Evolutionary conservation across 495 filamentous ascomycete species (phyloP), one percentile per base, ranked within the genome.

Genomic region (Aspergillus sclerotiicarbonarius): DNA sequence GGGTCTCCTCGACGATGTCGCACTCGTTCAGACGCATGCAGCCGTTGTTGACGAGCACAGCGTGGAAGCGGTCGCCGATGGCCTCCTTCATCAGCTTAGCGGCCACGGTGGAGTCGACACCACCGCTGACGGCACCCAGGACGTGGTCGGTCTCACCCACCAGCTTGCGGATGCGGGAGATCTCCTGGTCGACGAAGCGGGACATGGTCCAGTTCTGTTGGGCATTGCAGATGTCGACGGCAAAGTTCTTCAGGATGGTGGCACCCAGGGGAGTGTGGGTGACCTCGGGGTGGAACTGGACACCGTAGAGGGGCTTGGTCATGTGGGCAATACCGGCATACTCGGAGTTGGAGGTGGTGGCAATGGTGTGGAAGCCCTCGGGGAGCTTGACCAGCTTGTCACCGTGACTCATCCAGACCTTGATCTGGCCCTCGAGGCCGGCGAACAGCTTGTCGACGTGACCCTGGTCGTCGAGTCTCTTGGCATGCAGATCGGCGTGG

Each of bases 221-320:
- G 35, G 86, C 89, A 33, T 80, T 76, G 72, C 92, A 96, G 58
- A 96, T 91, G 31, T 79, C 77, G 53, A 93, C 81, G 18, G 88
- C 86, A 63, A 96, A 96, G 75, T 96, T 96, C 61, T 81, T 72
- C 3, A 96, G 74, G 12, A 96, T 67, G 13, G 82, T 67, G 6
- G 63, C 86, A 9, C 91, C 60, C 20, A 57, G 51, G 41, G 0
- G 87, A 87, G 67, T 91, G 87, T 10, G 60, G 12, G 87, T 86
- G 55, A 93, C 87, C 70, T 96, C 91, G 1, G 91, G 91, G 67
- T 96, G 91, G 67, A 95, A 91, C 71, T 96, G 91, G 20, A 96
- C 83, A 37, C 66, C 71, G 47, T 65, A 74, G 90, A 66, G 86
- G 21, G 79, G 80, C 73, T 89, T 87, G 16, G 70, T 73, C 62